Percentiles rank a stretch among this genome's conserved stretches.
Evolutionary conservation across 768 basidiomycete species (phyloP).

Genomic region (Lentinula lateritia): DNA sequence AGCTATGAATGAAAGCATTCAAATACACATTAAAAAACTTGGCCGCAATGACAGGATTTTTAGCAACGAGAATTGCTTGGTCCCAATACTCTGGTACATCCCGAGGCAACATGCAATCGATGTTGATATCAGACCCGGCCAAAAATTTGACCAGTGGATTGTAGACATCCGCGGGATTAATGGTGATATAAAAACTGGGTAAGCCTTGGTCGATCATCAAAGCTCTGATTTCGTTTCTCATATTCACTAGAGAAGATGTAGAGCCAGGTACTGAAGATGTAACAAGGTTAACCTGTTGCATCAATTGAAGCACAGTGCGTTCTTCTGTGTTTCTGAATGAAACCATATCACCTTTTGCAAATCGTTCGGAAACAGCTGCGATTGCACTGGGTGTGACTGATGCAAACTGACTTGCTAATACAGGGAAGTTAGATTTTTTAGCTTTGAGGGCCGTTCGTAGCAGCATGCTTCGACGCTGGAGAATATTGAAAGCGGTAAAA

Average conservation of each 20-base stretch:
- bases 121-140: conserved; percentile 27
- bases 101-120: conserved; percentile 20
- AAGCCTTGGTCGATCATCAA: conserved; percentile 28
- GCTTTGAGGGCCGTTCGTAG: conserved; percentile 27
- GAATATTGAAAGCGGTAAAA: conserved; percentile 35
- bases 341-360: conserved; percentile 14
- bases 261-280: too few relatives aligned
- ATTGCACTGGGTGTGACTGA: conserved; percentile 18
- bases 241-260: too few relatives aligned
- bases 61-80: conserved; percentile 29
- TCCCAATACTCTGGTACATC: conserved; percentile 21
- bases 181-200: conserved; percentile 38
- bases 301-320: conserved; percentile 16
- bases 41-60: conserved; percentile 32
- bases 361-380: conserved; percentile 14
- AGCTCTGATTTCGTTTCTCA: conserved; percentile 30
- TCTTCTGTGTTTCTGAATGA: conserved; percentile 21
- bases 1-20: conserved; percentile 23
- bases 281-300: conserved; percentile 14
- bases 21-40: conserved; percentile 38
- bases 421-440: conserved; percentile 16
- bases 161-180: conserved; percentile 38
- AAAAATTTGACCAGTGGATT: conserved; percentile 37
- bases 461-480: conserved; percentile 26
- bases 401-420: conserved; percentile 18